Conservation (phyloP, 1,284 basidiomycete genomes). For the Sparassis latifolia region DNA sequence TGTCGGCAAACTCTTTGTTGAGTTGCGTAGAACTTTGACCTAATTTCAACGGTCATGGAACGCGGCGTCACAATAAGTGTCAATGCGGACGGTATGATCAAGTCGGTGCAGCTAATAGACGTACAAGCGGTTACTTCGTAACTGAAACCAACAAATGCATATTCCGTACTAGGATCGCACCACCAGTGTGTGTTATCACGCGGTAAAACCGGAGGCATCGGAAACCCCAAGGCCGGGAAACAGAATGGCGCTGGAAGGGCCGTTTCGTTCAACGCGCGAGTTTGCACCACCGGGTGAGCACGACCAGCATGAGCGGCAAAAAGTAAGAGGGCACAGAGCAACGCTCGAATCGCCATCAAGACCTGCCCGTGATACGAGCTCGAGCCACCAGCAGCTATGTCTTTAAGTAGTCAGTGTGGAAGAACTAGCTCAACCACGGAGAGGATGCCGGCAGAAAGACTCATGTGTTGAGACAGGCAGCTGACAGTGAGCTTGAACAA, state of each 20-base stretch:
- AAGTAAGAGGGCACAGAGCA: too few relatives aligned
- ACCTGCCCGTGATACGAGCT: too few relatives aligned
- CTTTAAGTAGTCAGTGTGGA: not conserved
- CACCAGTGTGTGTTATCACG: conserved; percentile 47
- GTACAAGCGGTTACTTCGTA: conserved; percentile 50
- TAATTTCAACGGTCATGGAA: conserved; percentile 3
- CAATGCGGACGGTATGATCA: not conserved
- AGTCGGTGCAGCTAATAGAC: conserved; percentile 4
- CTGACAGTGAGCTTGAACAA: too few relatives aligned
- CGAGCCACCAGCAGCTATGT: too few relatives aligned
- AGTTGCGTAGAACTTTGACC: conserved; percentile 36
- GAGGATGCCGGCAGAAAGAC: too few relatives aligned
- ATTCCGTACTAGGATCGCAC: conserved; percentile 56
- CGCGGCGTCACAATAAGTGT: not conserved
- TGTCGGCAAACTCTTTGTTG: conserved; percentile 54
- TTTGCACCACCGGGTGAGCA: too few relatives aligned
- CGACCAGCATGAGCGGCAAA: too few relatives aligned
- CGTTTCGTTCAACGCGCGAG: too few relatives aligned
- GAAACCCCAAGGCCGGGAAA: conserved; percentile 53
- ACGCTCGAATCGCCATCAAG: too few relatives aligned
- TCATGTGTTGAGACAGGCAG: too few relatives aligned
- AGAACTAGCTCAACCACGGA: not conserved
- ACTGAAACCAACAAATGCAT: conserved; percentile 69
- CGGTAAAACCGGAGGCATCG: conserved; percentile 46
- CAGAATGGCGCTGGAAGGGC: conserved; percentile 27